Base-by-base conservation (phyloP, 345 rosid species). In the Brassica cretica region DNA sequence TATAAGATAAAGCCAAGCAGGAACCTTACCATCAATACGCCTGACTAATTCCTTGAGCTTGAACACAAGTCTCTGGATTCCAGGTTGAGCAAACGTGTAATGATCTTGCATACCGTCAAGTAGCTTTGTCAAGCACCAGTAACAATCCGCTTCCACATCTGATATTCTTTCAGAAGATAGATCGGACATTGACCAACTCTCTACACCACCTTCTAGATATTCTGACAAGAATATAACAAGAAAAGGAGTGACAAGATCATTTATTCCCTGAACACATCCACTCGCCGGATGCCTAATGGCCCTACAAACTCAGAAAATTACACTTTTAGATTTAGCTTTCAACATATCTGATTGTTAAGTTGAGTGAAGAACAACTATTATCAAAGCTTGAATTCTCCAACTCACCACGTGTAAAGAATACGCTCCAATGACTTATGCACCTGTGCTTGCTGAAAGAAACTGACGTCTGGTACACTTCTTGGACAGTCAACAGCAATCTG, bases 61-160 rank as follows among this genome's bases (percentile, higher is more conserved):
- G 85, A 90, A 93, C 80, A 95, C 99, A 84, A 95, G 98, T 78
- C 98, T 91, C 83, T 95, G 99, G 70, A 95, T 95, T 84, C 99
- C 99, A 21, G 99, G 99, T 82, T 95, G 98, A 83, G 99, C 97
- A 89, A 95, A 95, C 41, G 99, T 95, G 87, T 95, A 95, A 80
- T 95, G 98, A 78, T 93, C 99, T 90, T 95, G 99, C 98, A 95
- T 95, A 75, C 98, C 99, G 78, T 95, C 96, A 30, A 95, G 90
- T 74, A 95, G 88, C 85, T 93, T 91, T 72, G 99, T 90, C 72
- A 95, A 88, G 86, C 99, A 93, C 96, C 99, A 90, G 78, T 93
- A 95, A 83, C 99, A 93, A 82, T 93, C 99, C 12, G 98, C 98
- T 84, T 95, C 99, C 32, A 95, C 72, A 67, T 88, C 81, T 27